Evolutionary conservation across 108 stramenopile species (phyloP), one percentile per base, ranked within the genome.

Genomic region (Nitzschia sp.): DNA sequence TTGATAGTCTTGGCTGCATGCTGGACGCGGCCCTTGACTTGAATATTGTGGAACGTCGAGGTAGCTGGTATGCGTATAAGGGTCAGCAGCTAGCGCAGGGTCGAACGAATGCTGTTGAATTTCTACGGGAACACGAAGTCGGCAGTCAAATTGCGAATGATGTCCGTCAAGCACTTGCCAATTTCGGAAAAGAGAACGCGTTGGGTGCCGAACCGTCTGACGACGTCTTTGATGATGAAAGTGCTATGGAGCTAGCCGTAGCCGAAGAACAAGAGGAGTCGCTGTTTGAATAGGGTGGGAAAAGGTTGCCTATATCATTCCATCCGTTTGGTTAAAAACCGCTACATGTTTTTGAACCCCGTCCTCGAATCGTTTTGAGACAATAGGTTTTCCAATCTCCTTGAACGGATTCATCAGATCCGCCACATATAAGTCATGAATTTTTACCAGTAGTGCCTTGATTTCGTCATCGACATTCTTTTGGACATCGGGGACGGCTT

Each of bases 21-120:
- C 56, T 98, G 52, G 94, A 95, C 77, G 89, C 92, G 2, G 96
- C 95, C 2, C 53, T 84, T 27, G 93, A 93, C 30, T 69, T 90
- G 56, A 91, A 80, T 3, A 71, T 96, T 19, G 80, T 96, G 22
- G 81, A 87, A 58, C 93, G 90, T 52, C 85, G 79, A 38, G 95
- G 95, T 1, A 83, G 87, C 31, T 98, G 96, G 96, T 98, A 84
- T 72, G 53, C 81, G 11, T 93, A 88, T 62, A 61, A 82, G 36
- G 85, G 76, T 27, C 44, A 83, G 8, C 87, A 93, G 53, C 73
- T 96, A 63, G 91, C 91, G 11, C 96, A 96, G 76, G 96, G 96
- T 38, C 80, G 86, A 26, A 50, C 63, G 45, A 91, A 90, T 64
- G 80, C 87, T 15, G 69, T 87, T 26, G 78, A 83, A 33, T 66